phyloP scores from a whole-genome alignment of 768 basidiomycete species.

The Tulasnella sp. region DNA sequence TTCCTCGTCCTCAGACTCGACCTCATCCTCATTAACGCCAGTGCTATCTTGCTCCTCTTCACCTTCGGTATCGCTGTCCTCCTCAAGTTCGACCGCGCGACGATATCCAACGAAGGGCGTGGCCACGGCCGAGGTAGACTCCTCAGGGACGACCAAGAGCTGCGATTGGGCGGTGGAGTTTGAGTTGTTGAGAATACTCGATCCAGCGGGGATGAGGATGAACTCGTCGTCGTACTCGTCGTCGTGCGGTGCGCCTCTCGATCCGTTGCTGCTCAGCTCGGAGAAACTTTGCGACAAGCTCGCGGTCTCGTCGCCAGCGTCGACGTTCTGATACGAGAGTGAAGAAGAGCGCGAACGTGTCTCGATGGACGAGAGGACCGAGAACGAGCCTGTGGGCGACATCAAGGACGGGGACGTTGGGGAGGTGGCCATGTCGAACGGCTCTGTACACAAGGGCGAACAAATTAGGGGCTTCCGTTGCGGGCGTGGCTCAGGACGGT shows the following conservation, averaged over 20 bases:
- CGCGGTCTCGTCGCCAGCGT: neutral
- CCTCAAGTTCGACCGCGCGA: neutral
- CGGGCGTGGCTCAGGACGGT: neutral
- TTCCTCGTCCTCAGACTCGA: neutral
- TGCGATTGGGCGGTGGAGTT: neutral
- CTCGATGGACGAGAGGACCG: neutral
- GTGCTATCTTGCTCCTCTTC: neutral
- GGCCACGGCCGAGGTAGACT: neutral
- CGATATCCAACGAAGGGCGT: neutral
- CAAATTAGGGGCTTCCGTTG: neutral
- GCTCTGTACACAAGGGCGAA: neutral
- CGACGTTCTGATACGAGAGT: neutral
- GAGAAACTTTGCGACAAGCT: constrained; percentile 1
- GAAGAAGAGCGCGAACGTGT: constrained; percentile 3
- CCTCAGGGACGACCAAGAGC: neutral
- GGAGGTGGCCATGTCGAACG: neutral
- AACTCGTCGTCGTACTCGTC: constrained; percentile 2
- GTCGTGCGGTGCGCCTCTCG: neutral
- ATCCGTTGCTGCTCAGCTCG: neutral
- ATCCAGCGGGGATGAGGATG: constrained; percentile 1
- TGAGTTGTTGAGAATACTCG: neutral
- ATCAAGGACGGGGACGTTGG: neutral
- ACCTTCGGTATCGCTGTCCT: neutral
- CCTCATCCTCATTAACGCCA: neutral
- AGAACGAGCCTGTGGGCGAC: neutral